Evolutionary conservation across 1,284 basidiomycete species (phyloP).

Genomic region (Cystobasidium sp.): DNA sequence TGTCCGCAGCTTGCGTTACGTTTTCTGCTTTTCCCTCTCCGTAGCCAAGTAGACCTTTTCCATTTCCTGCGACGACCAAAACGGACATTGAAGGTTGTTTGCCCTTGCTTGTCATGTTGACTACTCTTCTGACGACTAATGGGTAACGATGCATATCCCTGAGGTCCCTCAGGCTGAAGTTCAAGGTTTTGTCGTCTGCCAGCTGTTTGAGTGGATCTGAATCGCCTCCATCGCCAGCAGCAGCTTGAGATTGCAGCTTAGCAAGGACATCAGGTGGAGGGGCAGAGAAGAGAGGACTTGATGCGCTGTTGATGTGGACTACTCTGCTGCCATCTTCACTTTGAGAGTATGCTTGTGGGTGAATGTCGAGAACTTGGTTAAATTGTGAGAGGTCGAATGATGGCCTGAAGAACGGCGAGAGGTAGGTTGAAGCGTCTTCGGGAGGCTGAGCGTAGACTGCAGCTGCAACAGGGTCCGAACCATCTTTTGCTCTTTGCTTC

Average conservation of each 20-base stretch:
- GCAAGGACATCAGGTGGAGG: constrained; percentile 22
- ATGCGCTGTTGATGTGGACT: constrained; percentile 31
- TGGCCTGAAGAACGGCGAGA: constrained; percentile 33
- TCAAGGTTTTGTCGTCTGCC: constrained; percentile 21
- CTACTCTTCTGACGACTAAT: constrained; percentile 61
- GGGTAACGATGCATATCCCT: constrained; percentile 50
- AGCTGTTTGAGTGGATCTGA: constrained; percentile 29
- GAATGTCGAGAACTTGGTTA: constrained; percentile 35
- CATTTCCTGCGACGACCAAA: constrained; percentile 78
- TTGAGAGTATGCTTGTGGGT: constrained; percentile 31
- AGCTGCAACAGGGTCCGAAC: constrained; percentile 19
- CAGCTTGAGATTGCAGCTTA: constrained; percentile 8
- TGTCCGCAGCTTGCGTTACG: constrained; percentile 64
- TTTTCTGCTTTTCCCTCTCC: constrained; percentile 83
- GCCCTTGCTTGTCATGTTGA: constrained; percentile 84
- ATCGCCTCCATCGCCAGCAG: constrained; percentile 15
- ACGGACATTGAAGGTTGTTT: constrained; percentile 71
- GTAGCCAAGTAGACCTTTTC: constrained; percentile 83
- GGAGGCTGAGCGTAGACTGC: constrained; percentile 20
- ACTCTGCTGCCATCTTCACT: background rate
- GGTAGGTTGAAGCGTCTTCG: constrained; percentile 33
- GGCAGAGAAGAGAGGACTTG: constrained; percentile 24
- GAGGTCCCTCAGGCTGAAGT: constrained; percentile 13
- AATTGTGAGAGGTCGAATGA: constrained; percentile 40
- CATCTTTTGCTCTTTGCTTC: constrained; percentile 19